A percentile compares a stretch with the other conserved stretches of the same genome.
Evolutionary conservation across 805 yeast genomes (phyloP).

Genomic region (Hanseniaspora nectarophila): DNA sequence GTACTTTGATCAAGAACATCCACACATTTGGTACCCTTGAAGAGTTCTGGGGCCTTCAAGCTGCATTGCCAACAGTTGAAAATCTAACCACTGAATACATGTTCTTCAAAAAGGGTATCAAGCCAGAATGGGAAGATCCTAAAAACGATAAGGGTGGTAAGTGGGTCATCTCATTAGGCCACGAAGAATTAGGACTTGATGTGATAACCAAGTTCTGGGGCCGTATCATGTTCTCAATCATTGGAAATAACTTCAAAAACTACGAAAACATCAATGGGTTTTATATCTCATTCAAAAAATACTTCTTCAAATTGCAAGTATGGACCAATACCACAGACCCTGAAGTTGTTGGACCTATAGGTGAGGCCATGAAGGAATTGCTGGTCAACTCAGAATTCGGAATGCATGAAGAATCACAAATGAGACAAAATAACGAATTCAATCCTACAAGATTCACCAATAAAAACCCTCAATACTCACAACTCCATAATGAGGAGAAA

Average conservation of each 20-base stretch:
- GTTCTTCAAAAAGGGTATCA: conserved; percentile 81
- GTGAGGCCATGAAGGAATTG: conserved; percentile 74
- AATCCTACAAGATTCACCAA: conserved; percentile 23
- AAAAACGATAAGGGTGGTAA: conserved; percentile 85
- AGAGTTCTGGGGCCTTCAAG: conserved; percentile 97
- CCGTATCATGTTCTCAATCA: conserved; percentile 72
- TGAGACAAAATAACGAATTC: conserved; percentile 23
- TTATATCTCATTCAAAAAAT: conserved; percentile 77
- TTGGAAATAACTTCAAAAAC: conserved; percentile 62
- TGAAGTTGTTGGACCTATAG: conserved; percentile 58
- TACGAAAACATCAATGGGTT: conserved; percentile 91
- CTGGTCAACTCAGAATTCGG: conserved; percentile 37
- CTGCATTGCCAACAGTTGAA: conserved; percentile 81
- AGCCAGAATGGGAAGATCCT: conserved; percentile 97
- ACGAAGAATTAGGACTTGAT: conserved; percentile 49
- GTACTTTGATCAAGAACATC: conserved; percentile 82
- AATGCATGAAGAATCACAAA: conserved; percentile 69
- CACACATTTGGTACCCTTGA: conserved; percentile 89
- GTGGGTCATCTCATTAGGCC: conserved; percentile 72
- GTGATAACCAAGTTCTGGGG: conserved; percentile 43
- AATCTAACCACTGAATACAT: conserved; percentile 92
- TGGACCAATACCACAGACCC: conserved; percentile 79
- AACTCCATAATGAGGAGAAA: background rate
- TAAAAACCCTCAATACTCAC: conserved; percentile 19
- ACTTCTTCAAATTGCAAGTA: conserved; percentile 70